phyloP scores from a whole-genome alignment of 192 early-diverging fungal genomes.

The Rhizoclosmatium globosum region DNA sequence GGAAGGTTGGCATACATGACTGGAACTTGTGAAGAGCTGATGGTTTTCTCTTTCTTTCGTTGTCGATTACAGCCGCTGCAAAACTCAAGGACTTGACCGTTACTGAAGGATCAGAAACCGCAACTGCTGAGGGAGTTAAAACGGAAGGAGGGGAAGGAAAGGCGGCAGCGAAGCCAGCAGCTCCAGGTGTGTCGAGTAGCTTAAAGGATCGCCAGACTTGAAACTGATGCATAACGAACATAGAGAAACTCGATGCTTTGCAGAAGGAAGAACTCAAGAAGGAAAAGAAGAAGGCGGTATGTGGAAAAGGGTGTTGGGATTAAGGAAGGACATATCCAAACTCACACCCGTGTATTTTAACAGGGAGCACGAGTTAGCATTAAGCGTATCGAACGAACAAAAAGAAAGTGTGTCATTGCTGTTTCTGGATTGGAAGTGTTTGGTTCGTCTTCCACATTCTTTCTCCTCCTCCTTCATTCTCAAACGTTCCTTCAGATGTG shows the following conservation, averaged over 20 bases:
- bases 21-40: background rate
- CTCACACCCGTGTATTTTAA: conserved; percentile 53
- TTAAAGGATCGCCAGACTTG: background rate
- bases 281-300: conserved; percentile 68
- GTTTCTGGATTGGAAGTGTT: conserved; percentile 89
- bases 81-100: conserved; percentile 11
- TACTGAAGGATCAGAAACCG: background rate
- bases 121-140: background rate
- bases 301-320: background rate
- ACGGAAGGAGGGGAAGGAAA: background rate
- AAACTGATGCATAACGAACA: background rate
- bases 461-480: background rate
- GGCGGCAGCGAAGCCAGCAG: conserved; percentile 19
- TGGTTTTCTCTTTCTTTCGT: background rate
- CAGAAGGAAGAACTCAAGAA: conserved; percentile 76
- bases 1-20: background rate
- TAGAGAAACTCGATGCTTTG: conserved; percentile 48
- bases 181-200: background rate
- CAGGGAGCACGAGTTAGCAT: conserved; percentile 67
- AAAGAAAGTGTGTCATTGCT: conserved; percentile 89
- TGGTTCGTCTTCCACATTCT: conserved; percentile 57
- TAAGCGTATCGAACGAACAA: conserved; percentile 89
- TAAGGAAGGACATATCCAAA: background rate
- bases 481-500: conserved; percentile 63
- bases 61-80: background rate